Base-by-base conservation (phyloP, 805 yeast genomes). In the Kurtzmaniella cleridarum region DNA sequence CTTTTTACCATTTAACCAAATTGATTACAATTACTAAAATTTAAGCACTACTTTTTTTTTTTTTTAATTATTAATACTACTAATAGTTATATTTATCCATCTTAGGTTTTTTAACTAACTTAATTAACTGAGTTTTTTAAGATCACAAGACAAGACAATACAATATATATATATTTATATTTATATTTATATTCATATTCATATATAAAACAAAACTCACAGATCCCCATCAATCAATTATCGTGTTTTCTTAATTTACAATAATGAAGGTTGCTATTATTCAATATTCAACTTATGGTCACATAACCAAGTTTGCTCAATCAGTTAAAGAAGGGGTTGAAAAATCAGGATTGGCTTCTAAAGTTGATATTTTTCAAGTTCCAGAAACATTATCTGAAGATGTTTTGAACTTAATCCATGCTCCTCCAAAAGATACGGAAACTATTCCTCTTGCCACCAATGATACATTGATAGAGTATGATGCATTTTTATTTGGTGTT, bases 231-330 rank as follows among this genome's bases (percentile, higher is more conserved):
- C 24, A 20, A 5, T 20, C 8, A 20, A 20, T 20, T 20, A 5
- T 5, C 7, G 5, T 5, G 7, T 20, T 5, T 20, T 20, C 8
- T 20, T 20, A 8, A 5, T 20, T 20, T 20, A 8, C 13, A 3
- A 34, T n/a, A 17, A 59, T 60, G 64, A 81, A 79, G 63, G 71
- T 81, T 40, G 90, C 88, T 35, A 81, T 88, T 48, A 72, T 88
- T 60, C 78, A 81, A 59, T 88, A 88, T 75, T 81, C 95, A 29
- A 60, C 82, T 49, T 87, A 84, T 69, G 89, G 89, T 44, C 96
- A 88, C 65, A 66, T 83, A 49, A 78, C 79, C 47, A 63, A 69
- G 32, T 54, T 85, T 52, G 95, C 95, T 28, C 76, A 80, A 58
- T 67, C 84, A 32, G 78, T 78, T 54, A 74, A 82, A 64, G 64